Conservation (phyloP, 768 basidiomycete genomes). For the Austroboletus eburneus region DNA sequence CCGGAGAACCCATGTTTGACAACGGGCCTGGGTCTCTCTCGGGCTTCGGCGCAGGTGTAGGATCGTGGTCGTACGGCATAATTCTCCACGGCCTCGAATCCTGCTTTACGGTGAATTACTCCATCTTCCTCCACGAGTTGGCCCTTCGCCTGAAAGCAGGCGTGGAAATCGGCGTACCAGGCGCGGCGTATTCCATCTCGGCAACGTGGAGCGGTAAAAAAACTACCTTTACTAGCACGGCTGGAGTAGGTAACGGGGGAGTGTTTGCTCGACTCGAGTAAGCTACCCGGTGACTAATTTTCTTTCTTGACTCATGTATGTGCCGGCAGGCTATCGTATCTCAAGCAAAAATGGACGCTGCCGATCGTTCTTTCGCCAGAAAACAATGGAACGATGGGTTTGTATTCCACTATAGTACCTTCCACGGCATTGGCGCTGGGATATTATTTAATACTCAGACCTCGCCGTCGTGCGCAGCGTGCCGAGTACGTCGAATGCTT, state of each 20-base stretch:
- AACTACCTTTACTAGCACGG: slow-evolving; percentile 40
- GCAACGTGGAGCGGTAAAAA: slow-evolving; percentile 48
- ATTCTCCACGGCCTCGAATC: slow-evolving; percentile 45
- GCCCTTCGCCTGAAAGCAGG: slow-evolving; percentile 48
- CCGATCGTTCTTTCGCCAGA: slow-evolving; percentile 57
- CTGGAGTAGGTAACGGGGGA: slow-evolving; percentile 43
- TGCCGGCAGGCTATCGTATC: slow-evolving; percentile 44
- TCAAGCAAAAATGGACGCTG: slow-evolving; percentile 53
- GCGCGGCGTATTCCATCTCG: slow-evolving; percentile 40
- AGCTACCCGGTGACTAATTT: slow-evolving; percentile 11
- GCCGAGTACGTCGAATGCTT: slow-evolving; percentile 39
- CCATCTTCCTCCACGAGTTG: slow-evolving; percentile 51
- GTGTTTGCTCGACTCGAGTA: slow-evolving; percentile 57
- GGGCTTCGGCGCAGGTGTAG: slow-evolving; percentile 45
- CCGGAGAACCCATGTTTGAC: slow-evolving; percentile 19
- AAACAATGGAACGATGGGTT: slow-evolving; percentile 41
- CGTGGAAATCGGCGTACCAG: slow-evolving; percentile 45
- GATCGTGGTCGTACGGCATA: slow-evolving; percentile 48
- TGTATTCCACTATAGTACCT: slow-evolving; percentile 52
- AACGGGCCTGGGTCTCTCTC: slow-evolving; percentile 43
- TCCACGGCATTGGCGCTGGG: slow-evolving; percentile 48
- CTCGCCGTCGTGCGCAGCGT: slow-evolving; percentile 50
- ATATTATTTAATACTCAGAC: slow-evolving; percentile 56
- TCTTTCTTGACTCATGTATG: slow-evolving; percentile 9
- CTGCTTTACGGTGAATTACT: slow-evolving; percentile 47